Percentiles rank a stretch among this genome's conserved stretches.
Evolutionary conservation across 345 rosid species (phyloP).

Genomic region (Dovyalis caffra): DNA sequence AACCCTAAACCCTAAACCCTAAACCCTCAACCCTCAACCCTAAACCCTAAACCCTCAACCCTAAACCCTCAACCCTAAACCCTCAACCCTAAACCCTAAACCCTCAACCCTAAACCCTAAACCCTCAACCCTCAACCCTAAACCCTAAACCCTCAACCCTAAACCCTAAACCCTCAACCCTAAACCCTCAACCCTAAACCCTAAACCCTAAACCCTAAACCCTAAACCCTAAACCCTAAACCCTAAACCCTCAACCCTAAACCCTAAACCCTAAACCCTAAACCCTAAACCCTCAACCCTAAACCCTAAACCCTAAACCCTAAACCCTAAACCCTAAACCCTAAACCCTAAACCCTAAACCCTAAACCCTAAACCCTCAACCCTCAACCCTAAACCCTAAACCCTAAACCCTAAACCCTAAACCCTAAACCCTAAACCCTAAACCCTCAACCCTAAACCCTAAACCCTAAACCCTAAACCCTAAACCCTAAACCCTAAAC

Average conservation of each 20-base stretch:
- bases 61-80: constrained; percentile 27
- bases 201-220: constrained; percentile 22
- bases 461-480: constrained; percentile 29
- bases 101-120: constrained; percentile 25
- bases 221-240: constrained; percentile 23
- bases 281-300: constrained; percentile 32
- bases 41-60: constrained; percentile 26
- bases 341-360: constrained; percentile 36
- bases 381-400: constrained; percentile 26
- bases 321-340: constrained; percentile 33
- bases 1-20: constrained; percentile 33
- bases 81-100: constrained; percentile 20
- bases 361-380: constrained; percentile 20
- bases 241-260: constrained; percentile 26
- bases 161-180: constrained; percentile 37
- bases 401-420: constrained; percentile 19
- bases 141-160: constrained; percentile 34
- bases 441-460: constrained; percentile 28
- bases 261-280: constrained; percentile 32
- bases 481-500: constrained; percentile 26
- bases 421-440: constrained; percentile 24
- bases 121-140: constrained; percentile 32
- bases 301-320: constrained; percentile 36
- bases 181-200: constrained; percentile 21
- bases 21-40: constrained; percentile 33